Evolutionary conservation across 1,139 yeast genomes (phyloP).

Genomic region (Taphrina communis): DNA sequence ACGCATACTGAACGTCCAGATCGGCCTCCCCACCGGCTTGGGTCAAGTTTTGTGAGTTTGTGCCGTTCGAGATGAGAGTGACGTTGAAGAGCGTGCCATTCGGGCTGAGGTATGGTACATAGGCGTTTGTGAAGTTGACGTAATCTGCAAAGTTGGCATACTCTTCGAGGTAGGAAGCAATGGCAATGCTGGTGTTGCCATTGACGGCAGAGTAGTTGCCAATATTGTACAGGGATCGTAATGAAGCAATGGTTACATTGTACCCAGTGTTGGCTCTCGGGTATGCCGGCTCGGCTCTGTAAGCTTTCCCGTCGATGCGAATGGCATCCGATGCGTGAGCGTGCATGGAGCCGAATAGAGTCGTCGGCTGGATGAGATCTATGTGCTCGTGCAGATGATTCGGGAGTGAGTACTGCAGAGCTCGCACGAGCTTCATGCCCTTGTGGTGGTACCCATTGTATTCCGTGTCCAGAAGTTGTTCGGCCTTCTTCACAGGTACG

Average conservation of each 20-base stretch:
- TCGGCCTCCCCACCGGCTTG: conserved; percentile 25
- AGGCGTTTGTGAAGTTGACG: conserved; percentile 12
- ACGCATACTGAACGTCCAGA: conserved; percentile 35
- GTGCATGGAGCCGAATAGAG: conserved; percentile 29
- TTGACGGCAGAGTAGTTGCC: conserved; percentile 10
- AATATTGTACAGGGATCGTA: conserved; percentile 30
- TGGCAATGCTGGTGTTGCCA: conserved; percentile 21
- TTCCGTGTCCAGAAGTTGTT: conserved; percentile 13
- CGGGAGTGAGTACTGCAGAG: conserved; percentile 29
- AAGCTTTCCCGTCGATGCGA: conserved; percentile 12
- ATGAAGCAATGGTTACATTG: conserved; percentile 25
- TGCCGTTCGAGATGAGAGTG: conserved; percentile 9
- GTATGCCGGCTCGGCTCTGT: conserved; percentile 8
- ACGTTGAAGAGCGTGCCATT: conserved; percentile 17
- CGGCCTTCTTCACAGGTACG: conserved; percentile 26
- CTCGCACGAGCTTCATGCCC: conserved; percentile 25
- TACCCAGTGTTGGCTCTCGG: conserved; percentile 8
- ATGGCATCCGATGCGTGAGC: conserved; percentile 5
- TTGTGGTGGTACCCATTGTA: conserved; percentile 13
- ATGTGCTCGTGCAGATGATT: conserved; percentile 25
- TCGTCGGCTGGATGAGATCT: conserved; percentile 36
- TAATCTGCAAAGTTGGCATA: conserved; percentile 24
- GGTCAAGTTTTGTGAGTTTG: conserved; percentile 12
- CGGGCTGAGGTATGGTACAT: conserved; percentile 20
- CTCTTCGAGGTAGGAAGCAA: conserved; percentile 30